Conservation (phyloP, 179 eudicot genomes). For the Camellia oleifera region DNA sequence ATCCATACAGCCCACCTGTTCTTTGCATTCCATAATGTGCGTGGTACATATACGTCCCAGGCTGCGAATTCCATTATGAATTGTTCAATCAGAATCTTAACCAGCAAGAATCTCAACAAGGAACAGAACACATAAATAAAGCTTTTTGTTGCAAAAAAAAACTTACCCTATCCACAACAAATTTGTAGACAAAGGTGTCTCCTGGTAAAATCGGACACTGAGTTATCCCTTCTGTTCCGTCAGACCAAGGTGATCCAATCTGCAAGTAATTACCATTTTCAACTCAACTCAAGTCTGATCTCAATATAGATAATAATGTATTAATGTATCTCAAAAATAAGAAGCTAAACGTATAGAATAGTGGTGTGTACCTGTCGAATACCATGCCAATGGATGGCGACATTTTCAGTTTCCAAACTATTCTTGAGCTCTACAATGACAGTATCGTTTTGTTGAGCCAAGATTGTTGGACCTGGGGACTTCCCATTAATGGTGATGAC, state of each 20-base stretch:
- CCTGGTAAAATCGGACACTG: conserved; percentile 81
- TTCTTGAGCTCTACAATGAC: conserved; percentile 74
- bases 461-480: conserved; percentile 72
- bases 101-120: no score
- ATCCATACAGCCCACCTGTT: conserved; percentile 68
- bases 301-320: no score
- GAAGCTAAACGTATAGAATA: no score
- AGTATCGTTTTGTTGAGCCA: conserved; percentile 65
- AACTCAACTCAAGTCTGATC: no score
- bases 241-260: conserved; percentile 82
- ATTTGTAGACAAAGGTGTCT: conserved; percentile 65
- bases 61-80: conserved; percentile 29
- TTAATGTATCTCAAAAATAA: no score
- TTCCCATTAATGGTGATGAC: conserved; percentile 61
- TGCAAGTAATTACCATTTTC: conserved; percentile 17
- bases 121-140: no score
- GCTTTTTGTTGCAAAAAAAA: not conserved
- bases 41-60: conserved; percentile 83
- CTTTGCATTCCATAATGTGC: conserved; percentile 92
- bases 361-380: conserved; percentile 54
- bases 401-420: conserved; percentile 51
- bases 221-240: conserved; percentile 80
- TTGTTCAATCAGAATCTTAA: no score
- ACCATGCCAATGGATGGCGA: conserved; percentile 87
- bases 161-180: conserved; percentile 75